Percentiles rank a stretch among this genome's conserved stretches.
These are phyloP conservation scores for Maudiozyma turicensis DNA, from an alignment of 805 yeast genomes.

Conservation along the genomic window DNA sequence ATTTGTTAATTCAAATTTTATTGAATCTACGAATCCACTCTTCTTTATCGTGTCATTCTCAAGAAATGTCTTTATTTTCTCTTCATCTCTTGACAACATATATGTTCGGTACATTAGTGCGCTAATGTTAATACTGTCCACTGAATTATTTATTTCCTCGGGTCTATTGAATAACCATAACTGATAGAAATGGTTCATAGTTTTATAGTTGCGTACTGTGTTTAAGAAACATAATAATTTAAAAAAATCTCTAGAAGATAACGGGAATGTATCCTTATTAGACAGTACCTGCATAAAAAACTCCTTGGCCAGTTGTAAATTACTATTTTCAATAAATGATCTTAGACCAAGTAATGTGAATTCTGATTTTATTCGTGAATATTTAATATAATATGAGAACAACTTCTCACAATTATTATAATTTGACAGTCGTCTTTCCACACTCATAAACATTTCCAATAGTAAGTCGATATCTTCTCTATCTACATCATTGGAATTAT, in stretches of 20 bases:
- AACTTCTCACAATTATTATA: conserved; percentile 18
- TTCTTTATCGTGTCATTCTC: conserved; percentile 8
- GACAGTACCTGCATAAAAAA: conserved; percentile 23
- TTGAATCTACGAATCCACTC: conserved; percentile 11
- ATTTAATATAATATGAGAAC: conserved; percentile 23
- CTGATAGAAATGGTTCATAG: conserved; percentile 15
- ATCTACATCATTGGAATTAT: neutral
- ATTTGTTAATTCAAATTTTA: conserved; percentile 10
- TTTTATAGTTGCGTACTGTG: conserved; percentile 11
- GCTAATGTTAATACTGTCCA: neutral
- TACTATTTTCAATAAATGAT: conserved; percentile 21
- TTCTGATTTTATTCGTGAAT: conserved; percentile 12
- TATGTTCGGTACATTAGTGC: conserved; percentile 17
- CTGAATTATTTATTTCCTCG: neutral
- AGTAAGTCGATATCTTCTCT: conserved; percentile 5
- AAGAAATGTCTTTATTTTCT: conserved; percentile 9
- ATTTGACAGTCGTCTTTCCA: conserved; percentile 14
- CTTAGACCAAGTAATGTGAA: conserved; percentile 19
- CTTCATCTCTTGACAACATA: conserved; percentile 6
- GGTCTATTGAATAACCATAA: conserved; percentile 12
- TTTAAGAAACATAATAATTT: conserved; percentile 13
- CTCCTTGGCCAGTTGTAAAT: conserved; percentile 23
- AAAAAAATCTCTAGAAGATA: conserved; percentile 12
- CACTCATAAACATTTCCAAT: conserved; percentile 11
- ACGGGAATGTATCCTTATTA: conserved; percentile 23